phyloP scores from a whole-genome alignment of 352 stramenopile species.

The Phytophthora multivora region DNA sequence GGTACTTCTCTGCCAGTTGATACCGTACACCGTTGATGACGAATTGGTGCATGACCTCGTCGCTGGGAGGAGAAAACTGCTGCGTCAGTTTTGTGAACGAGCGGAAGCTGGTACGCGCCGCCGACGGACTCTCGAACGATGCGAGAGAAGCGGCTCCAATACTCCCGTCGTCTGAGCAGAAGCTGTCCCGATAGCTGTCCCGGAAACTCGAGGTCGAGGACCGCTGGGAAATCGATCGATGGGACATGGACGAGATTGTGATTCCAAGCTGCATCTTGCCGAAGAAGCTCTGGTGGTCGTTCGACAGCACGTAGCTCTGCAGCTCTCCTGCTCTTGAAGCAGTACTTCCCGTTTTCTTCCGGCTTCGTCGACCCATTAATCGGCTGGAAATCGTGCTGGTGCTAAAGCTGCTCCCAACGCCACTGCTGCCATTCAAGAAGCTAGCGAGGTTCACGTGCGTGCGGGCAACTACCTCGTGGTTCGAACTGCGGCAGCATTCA shows the following conservation, averaged over 20 bases:
- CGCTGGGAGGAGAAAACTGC: conserved; percentile 31
- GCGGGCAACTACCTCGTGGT: conserved; percentile 77
- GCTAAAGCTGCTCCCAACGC: conserved; percentile 10
- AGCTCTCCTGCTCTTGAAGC: conserved; percentile 29
- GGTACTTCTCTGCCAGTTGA: conserved; percentile 85
- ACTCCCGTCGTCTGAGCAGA: conserved; percentile 35
- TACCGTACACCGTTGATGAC: conserved; percentile 89
- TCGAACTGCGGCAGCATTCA: conserved; percentile 77
- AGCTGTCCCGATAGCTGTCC: conserved; percentile 37
- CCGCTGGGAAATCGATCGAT: conserved; percentile 44
- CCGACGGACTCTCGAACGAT: conserved; percentile 24
- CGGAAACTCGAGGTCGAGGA: conserved; percentile 36
- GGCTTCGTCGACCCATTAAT: conserved; percentile 31
- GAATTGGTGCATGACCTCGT: conserved; percentile 90
- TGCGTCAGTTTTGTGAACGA: conserved; percentile 46
- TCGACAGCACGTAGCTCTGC: conserved; percentile 81
- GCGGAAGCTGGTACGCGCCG: conserved; percentile 37
- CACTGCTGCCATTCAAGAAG: conserved; percentile 66
- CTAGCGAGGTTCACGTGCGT: conserved; percentile 84
- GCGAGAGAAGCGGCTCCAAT: conserved; percentile 18
- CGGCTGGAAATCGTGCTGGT: conserved; percentile 28
- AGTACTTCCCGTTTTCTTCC: conserved; percentile 29
- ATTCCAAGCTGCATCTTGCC: conserved; percentile 74
- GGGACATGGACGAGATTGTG: conserved; percentile 70
- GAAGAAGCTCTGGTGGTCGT: conserved; percentile 86